A percentile compares a stretch with the other conserved stretches of the same genome.
Conservation (phyloP, 208 protist species). For the Novymonas esmeraldas region DNA sequence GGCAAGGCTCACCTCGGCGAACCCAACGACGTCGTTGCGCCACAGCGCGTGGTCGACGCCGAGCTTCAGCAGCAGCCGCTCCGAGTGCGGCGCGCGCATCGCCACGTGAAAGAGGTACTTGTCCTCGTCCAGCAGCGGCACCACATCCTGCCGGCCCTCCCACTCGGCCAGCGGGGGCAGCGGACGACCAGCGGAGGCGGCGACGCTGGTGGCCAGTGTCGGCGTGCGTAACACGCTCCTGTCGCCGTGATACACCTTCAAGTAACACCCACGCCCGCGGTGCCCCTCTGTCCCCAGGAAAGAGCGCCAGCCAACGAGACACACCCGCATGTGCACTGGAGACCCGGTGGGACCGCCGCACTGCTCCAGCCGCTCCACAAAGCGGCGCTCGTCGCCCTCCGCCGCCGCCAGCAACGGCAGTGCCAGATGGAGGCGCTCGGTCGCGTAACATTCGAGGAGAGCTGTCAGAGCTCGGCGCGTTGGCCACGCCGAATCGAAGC, state of each 20-base stretch:
- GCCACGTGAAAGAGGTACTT: slow-evolving; percentile 19
- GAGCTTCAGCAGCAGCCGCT: slow-evolving; percentile 12
- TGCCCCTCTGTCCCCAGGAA: no score
- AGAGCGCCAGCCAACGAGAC: slow-evolving; percentile 12
- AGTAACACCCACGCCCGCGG: no score
- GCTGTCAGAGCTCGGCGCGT: not conserved
- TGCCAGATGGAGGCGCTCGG: slow-evolving; percentile 12
- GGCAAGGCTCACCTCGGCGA: slow-evolving; percentile 19
- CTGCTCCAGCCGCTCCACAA: slow-evolving; percentile 1
- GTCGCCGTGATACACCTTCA: slow-evolving; percentile 21
- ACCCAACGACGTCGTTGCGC: slow-evolving; percentile 25
- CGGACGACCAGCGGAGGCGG: not conserved
- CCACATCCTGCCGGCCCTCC: not conserved
- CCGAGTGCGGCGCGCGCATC: slow-evolving; percentile 11
- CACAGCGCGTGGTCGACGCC: slow-evolving; percentile 13
- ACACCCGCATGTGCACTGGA: slow-evolving; percentile 11
- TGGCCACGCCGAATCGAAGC: slow-evolving; percentile 14
- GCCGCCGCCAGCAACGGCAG: slow-evolving; percentile 9
- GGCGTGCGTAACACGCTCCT: slow-evolving; percentile 14
- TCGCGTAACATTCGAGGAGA: slow-evolving; percentile 17
- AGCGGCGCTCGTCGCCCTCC: slow-evolving; percentile 2
- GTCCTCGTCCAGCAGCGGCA: slow-evolving; percentile 16
- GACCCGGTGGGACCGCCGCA: not conserved
- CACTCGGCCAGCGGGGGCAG: not conserved
- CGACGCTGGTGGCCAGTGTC: not conserved